Evolutionary conservation across 352 stramenopile species (phyloP), one percentile per base, ranked within the genome.

Genomic region (Phytophthora sp.): DNA sequence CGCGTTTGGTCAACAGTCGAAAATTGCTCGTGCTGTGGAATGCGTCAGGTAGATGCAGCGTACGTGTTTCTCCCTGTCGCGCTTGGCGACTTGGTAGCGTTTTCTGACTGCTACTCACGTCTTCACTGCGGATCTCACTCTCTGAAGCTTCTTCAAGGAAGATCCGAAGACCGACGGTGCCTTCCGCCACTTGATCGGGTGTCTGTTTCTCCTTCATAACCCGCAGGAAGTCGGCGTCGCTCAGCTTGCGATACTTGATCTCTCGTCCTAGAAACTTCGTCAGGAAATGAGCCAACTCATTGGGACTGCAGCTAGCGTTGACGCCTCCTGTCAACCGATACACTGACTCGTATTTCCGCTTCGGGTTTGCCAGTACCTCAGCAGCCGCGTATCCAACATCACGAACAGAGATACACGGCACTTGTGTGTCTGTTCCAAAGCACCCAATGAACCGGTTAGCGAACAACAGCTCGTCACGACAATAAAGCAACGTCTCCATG

Each of bases 401-500:
- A 18, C 58, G 66, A 39, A 90, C 79, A 1, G 86, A 77, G 57
- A 92, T 94, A 39, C 82, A 90, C 0, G 83, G 83, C 58, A 92
- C 73, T 33, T 51, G 55, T 23, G 80, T 89, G 16, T 77, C 68
- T 1, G 52, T 50, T 12, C 45, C 57, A 29, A 90, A 90, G 51
- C 79, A 88, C 21, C 80, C 73, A 13, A 85, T 52, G 18, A 92
- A 79, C 26, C 82, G 82, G 23, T 77, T 82, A 3, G 80, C 83
- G 38, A 86, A 94, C 27, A 91, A 62, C 31, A 94, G 73, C 54
- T 93, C 85, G 31, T 92, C 83, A 20, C 81, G 85, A 51, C 83
- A 91, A 51, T 90, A 87, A 12, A 92, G 65, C 29, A 92, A 65
- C 23, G 81, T 88, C 60, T 94, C 85, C 85, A 94, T 92, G 38